These are phyloP conservation scores for Emmonsia crescens DNA, from an alignment of 2,329 filamentous ascomycete species.

Conservation along the genomic window DNA sequence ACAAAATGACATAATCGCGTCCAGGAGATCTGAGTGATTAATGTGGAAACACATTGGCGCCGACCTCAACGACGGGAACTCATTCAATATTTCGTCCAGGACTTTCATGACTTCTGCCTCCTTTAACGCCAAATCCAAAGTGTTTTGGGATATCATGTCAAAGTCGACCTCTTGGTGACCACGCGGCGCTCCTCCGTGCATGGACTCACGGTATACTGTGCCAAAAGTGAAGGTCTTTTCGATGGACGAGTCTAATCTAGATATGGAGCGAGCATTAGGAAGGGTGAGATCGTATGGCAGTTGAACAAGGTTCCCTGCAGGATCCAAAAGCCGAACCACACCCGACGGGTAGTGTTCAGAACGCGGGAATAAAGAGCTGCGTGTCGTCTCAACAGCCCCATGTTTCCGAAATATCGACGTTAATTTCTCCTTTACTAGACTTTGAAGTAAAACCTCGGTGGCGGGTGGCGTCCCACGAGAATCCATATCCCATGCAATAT, in stretches of 20 bases:
- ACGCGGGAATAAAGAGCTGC: conserved; percentile 68
- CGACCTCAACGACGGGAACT: conserved; percentile 63
- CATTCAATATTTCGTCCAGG: conserved; percentile 74
- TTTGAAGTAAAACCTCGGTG: conserved; percentile 52
- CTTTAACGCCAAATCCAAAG: conserved; percentile 71
- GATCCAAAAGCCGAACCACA: conserved; percentile 69
- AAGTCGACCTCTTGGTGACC: conserved; percentile 89
- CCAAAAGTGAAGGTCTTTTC: conserved; percentile 81
- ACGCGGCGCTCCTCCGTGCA: conserved; percentile 68
- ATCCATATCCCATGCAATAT: conserved; percentile 66
- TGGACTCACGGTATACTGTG: conserved; percentile 69
- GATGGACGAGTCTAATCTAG: conserved; percentile 51
- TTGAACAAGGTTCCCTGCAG: conserved; percentile 77
- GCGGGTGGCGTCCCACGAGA: conserved; percentile 42
- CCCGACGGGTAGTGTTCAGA: conserved; percentile 66
- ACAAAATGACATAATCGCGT: conserved; percentile 83
- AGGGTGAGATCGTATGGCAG: conserved; percentile 90
- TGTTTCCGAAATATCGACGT: conserved; percentile 75
- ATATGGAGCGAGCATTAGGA: conserved; percentile 74
- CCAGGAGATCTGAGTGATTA: conserved; percentile 76
- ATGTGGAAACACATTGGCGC: conserved; percentile 78
- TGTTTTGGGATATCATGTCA: conserved; percentile 79
- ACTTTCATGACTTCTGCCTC: conserved; percentile 94
- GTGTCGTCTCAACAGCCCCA: conserved; percentile 70
- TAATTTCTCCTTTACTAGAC: conserved; percentile 63